Conservation (phyloP, 1,284 basidiomycete species). For the Trichosporon asahii region DNA sequence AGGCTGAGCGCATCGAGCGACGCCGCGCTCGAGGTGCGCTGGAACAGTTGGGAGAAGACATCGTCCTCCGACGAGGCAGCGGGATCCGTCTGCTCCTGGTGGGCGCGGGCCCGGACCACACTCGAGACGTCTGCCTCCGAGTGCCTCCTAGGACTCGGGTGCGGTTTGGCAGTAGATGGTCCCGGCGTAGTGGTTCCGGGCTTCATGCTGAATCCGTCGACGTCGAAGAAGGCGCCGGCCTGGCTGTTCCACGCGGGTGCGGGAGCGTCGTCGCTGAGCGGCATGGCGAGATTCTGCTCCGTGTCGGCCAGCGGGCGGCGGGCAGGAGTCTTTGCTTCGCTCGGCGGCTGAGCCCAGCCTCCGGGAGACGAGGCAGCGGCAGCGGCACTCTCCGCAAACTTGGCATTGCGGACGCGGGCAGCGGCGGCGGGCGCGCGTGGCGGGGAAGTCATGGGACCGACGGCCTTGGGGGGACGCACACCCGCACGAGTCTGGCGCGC, state of each 20-base stretch:
- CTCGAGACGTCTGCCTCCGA: conserved; percentile 7
- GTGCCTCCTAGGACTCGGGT: conserved; percentile 2
- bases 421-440: neutral
- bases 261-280: conserved; percentile 41
- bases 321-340: neutral
- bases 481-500: conserved; percentile 18
- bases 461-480: conserved; percentile 17
- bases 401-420: conserved; percentile 26
- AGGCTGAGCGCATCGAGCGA: conserved; percentile 21
- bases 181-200: neutral
- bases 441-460: neutral
- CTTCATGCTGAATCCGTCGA: conserved; percentile 38
- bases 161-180: neutral
- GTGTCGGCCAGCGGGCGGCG: conserved; percentile 9
- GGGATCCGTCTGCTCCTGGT: neutral
- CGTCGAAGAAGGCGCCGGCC: conserved; percentile 43
- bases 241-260: neutral
- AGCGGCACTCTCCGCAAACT: conserved; percentile 18
- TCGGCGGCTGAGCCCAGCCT: conserved; percentile 24
- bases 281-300: conserved; percentile 38
- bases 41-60: conserved; percentile 38
- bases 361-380: conserved; percentile 35
- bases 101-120: neutral
- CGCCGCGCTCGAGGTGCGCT: conserved; percentile 31
- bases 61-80: conserved; percentile 33